Evolutionary conservation across 2,329 filamentous ascomycete species (phyloP), one percentile per base, ranked within the genome.

Genomic region (Delphinella strobiligena): DNA sequence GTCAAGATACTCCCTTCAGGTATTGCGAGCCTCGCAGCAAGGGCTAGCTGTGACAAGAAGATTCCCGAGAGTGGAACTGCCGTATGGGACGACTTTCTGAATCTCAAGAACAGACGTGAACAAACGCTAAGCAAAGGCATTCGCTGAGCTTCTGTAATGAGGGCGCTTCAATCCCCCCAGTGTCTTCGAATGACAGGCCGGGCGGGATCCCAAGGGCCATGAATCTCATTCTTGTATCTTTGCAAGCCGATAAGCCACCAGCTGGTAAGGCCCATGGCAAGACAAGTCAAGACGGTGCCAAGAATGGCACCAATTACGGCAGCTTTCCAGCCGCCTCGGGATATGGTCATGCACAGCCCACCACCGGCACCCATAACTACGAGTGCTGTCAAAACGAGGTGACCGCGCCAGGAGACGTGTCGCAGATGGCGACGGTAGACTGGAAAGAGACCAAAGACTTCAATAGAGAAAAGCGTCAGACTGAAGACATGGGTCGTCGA

Each of bases 181-280:
- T 77, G 68, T 52, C 80, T 79, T 54, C 86, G 77, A 47, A 91
- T 88, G 41, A 91, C 75, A 8, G 91, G 91, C 55, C 88, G 73
- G 5, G 91, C 91, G 15, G 89, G 88, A 64, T 98, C 91, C 91
- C 91, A 98, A 1, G 91, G 91, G 32, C 91, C 91, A 54, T 88
- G 85, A 49, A 98, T 95, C 63, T 96, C 91, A 59, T 96, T 96
- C 69, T 98, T 98, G 63, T 96, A 98, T 64, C 93, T 89, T 63
- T 98, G 91, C 60, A 98, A 61, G 7, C 87, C 84, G 54, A 98
- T 96, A 47, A 98, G 64, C 88, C 91, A 96, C 89, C 88, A 96
- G 56, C 86, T 93, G 59, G 88, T 95, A 10, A 87, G 81, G 2
- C 89, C 91, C 77, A 95, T 93, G 2, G 78, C 79, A 39, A 94